Evolutionary conservation across 305 asterid genomes (phyloP).

Genomic region (Lippia alba): DNA sequence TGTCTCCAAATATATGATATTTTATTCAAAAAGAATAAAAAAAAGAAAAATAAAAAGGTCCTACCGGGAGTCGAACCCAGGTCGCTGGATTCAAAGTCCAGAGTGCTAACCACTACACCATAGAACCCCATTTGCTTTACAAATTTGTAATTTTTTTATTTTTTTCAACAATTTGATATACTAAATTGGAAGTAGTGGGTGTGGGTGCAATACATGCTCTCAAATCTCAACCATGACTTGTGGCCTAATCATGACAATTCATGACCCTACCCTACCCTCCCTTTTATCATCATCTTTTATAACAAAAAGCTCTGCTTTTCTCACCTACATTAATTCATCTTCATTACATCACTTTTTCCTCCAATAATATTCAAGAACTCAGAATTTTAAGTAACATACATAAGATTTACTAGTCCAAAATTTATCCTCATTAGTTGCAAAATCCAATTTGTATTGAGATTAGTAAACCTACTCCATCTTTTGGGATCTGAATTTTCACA

Average conservation of each 20-base stretch:
- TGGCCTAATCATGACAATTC: background rate
- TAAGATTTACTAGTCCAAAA: too few species aligned
- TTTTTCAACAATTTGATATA: background rate
- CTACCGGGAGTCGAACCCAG: constrained; percentile 99
- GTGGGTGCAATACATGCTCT: background rate
- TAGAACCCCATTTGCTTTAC: constrained; percentile 60
- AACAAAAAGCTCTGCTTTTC: too few species aligned
- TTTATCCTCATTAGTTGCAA: too few species aligned
- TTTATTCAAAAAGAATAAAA: too few species aligned
- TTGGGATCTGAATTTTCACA: constrained; percentile 28
- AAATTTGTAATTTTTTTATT: background rate
- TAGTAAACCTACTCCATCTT: background rate
- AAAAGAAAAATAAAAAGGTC: too few species aligned
- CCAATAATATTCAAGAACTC: background rate
- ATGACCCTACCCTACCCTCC: background rate
- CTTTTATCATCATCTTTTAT: too few species aligned
- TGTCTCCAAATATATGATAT: too few species aligned
- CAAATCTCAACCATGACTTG: background rate
- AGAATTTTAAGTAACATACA: too few species aligned
- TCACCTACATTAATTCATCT: background rate
- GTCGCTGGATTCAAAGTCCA: constrained; percentile 99
- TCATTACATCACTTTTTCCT: too few species aligned
- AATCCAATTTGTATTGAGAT: background rate
- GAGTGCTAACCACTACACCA: constrained; percentile 99
- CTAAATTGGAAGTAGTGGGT: background rate